Evolutionary conservation across 768 basidiomycete species (phyloP).

Genomic region (Lentinula boryana): DNA sequence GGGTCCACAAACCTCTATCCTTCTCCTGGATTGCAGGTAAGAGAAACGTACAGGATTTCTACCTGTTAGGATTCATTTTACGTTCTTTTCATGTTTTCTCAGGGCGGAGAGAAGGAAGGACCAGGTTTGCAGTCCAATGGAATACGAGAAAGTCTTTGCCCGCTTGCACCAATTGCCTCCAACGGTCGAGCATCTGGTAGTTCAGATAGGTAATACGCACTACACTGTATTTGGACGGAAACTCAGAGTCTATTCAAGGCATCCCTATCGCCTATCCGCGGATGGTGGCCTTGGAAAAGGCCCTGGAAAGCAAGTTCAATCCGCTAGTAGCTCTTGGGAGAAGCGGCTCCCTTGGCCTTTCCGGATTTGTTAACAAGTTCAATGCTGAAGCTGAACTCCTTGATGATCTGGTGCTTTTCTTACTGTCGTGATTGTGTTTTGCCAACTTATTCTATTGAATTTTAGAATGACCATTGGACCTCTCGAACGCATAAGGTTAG

Average conservation of each 20-base stretch:
- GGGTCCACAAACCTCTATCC: constrained; percentile 69
- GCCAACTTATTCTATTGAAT: background rate
- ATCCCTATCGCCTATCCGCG: constrained; percentile 90
- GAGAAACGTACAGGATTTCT: constrained; percentile 21
- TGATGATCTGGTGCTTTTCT: constrained; percentile 70
- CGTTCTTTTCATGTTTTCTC: constrained; percentile 7
- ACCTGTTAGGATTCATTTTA: background rate
- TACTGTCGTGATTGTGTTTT: background rate
- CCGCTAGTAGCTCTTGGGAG: constrained; percentile 75
- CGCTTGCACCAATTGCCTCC: constrained; percentile 55
- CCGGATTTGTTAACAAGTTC: constrained; percentile 85
- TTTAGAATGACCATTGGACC: constrained; percentile 90
- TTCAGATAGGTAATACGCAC: constrained; percentile 59
- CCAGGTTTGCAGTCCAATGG: constrained; percentile 67
- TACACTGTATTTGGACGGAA: background rate
- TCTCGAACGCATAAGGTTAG: constrained; percentile 69
- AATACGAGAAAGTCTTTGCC: constrained; percentile 73
- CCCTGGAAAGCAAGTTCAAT: constrained; percentile 78
- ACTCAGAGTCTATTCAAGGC: constrained; percentile 27
- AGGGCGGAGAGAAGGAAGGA: constrained; percentile 83
- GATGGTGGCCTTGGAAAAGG: constrained; percentile 80
- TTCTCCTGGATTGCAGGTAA: constrained; percentile 80
- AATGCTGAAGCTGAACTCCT: constrained; percentile 90
- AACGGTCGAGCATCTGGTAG: constrained; percentile 72
- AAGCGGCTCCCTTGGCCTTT: constrained; percentile 58